Evolutionary conservation across 192 early-diverging fungal species (phyloP), one percentile per base, ranked within the genome.

Genomic region (Backusella luteola): DNA sequence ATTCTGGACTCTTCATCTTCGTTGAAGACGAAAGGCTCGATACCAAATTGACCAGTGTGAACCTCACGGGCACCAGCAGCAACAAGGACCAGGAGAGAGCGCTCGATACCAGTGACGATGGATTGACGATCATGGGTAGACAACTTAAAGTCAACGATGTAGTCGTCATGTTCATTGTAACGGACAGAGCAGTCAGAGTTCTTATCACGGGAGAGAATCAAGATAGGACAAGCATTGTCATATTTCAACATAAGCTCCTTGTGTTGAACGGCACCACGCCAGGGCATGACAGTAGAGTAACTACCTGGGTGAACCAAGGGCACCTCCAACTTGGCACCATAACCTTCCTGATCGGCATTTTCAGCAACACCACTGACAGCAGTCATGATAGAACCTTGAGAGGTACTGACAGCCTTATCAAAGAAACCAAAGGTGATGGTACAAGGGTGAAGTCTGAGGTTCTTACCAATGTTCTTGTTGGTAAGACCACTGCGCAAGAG

Each of bases 311-410:
- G 91, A 41, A 85, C 73, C 38, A 81, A 73, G 14, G 85, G 84
- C 8, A 90, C 85, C 67, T 94, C 92, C 17, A 95, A 76, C 73
- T 87, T 87, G 69, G 86, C 85, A 32, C 94, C 94, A 69, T 92
- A 93, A 34, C 88, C 85, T 29, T 85, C 46, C 7, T 88, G 88
- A 75, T 91, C 89, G 0, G 82, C 75, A 73, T 93, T 87, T 53
- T 90, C 90, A 7, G 79, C 84, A 7, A 85, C 85, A 19, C 23
- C 80, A 77, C 79, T 83, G 79, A 94, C 81, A 17, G 92, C 85
- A 1, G 91, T 93, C 90, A 93, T 91, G 53, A 92, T 91, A 6
- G 89, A 80, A 9, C 89, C 90, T 68, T 83, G 63, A 63, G 88
- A 86, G 7, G 75, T 74, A 17, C 89, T 76, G 14, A 91, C 67